Evolutionary conservation across 352 stramenopile species (phyloP), one percentile per base, ranked within the genome.

Genomic region (Salisapilia sapeloensis): DNA sequence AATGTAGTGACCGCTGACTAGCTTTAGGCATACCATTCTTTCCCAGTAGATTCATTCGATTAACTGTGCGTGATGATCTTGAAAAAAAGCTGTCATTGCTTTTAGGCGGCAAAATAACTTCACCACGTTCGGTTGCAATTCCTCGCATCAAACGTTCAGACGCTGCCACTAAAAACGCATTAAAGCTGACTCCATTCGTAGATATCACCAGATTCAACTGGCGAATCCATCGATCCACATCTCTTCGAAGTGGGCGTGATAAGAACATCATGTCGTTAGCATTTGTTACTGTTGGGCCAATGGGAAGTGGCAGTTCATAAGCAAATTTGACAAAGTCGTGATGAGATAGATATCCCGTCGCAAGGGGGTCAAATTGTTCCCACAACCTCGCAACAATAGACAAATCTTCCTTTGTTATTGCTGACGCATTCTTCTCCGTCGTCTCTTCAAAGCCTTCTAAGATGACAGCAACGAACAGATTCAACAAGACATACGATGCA

Each of bases 401-500:
- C 6, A 72, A 18, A 29, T 72, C 52, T 8, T 51, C 48, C n/a
- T 62, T 64, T 13, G 52, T 56, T 32, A 60, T 42, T 7, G 40
- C 37, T 15, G 42, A 54, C 13, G 46, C 29, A 20, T 60, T 60
- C 15, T 58, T 56, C 44, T 58, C 56, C 2, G 49, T 61, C 3
- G 48, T 57, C 25, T 84, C 70, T 35, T 60, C 48, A 40, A 90
- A 90, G 19, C 62, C 56, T 29, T 90, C 70, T 14, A 90, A 47
- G 33, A 90, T 78, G 6, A 87, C 67, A 17, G 74, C 74, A 1
- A 86, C 66, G 24, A 89, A 77, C 12, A 90, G 44, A 36, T 83
- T 86, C 18, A 90, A 35, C 24, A 87, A 34, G 22, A 82, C 65
- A 41, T 82, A 87, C 21, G 60, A 56, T 10, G 55, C 48, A 23